Base-by-base conservation (phyloP, 495 filamentous ascomycete species). In the Daldinia childiae region DNA sequence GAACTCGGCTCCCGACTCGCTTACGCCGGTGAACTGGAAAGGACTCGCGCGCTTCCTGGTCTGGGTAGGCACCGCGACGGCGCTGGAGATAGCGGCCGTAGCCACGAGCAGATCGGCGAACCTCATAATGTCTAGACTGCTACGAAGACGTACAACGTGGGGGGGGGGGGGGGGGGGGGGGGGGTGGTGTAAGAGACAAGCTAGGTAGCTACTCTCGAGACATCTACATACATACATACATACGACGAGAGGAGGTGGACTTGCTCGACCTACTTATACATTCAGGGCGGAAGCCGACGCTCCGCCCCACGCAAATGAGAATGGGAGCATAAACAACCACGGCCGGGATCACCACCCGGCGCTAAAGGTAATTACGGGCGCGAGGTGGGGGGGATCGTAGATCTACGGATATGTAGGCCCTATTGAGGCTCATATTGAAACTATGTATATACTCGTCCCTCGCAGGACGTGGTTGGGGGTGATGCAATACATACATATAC, bases 1-100 rank as follows among this genome's bases (percentile, higher is more conserved):
- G 59, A 87, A 88, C 72, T 89, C 87, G 34, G 84, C 86, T 19
- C 86, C 84, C 32, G 86, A 83, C 74, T 88, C 78, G 69, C 77
- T 82, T 68, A 79, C 73, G 39, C 81, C 81, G 38, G 75, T 74
- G 65, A 80, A 83, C 61, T 79, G 71, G 68, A 83, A 83, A 69
- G 79, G 76, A 72, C 68, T 74, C 19, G 75, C 77, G 61, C 78
- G 75, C 72, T 80, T 80, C 70, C 43, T 57, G 17, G 73, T 74
- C 54, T 77, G 70, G 32, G 77, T 76, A 19, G 81, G 79, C 4
- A 74, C 78, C 11, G 80, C 79, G 54, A 79, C 38, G 0, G 72
- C 78, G 56, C 78, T 72, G 43, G 75, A 76, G 38, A 79, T 41
- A 19, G 78, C 74, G 8, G 71, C 74, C 15, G 77, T 76, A 50